Percentiles rank a stretch among this genome's conserved stretches.
These are phyloP conservation scores for Manihot esculenta DNA, from an alignment of 441 rosid species.

Conservation along the genomic window DNA sequence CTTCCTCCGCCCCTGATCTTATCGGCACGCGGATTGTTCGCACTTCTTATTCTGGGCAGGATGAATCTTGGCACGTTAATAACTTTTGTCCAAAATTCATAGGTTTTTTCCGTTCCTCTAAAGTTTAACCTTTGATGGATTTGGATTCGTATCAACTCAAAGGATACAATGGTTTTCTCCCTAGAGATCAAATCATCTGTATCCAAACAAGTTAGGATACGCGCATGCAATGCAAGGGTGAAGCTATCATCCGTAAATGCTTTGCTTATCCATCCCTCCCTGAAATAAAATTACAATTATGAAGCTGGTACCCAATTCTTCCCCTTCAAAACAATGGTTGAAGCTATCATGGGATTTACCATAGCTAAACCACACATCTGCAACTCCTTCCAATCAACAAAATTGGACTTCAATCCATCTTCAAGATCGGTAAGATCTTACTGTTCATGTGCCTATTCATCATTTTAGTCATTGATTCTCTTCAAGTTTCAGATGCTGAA, in stretches of 20 bases:
- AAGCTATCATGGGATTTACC: constrained; percentile 48
- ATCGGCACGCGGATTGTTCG: too few species aligned
- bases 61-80: too few species aligned
- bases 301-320: not conserved
- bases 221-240: constrained; percentile 25
- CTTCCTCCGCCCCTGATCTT: too few species aligned
- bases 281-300: not conserved
- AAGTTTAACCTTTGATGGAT: too few species aligned
- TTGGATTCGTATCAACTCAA: not conserved
- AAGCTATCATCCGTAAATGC: constrained; percentile 32
- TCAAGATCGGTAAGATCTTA: constrained; percentile 25
- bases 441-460: not conserved
- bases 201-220: not conserved
- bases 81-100: too few species aligned
- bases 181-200: not conserved
- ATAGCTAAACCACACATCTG: constrained; percentile 35
- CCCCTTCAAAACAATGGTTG: constrained; percentile 38
- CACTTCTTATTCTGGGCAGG: too few species aligned
- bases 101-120: too few species aligned
- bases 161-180: not conserved
- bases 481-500: not conserved
- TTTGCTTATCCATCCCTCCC: constrained; percentile 47
- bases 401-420: constrained; percentile 31
- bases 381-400: constrained; percentile 24
- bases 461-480: not conserved